phyloP scores from a whole-genome alignment of 208 protist genomes.

The Trichomonas vaginalis region DNA sequence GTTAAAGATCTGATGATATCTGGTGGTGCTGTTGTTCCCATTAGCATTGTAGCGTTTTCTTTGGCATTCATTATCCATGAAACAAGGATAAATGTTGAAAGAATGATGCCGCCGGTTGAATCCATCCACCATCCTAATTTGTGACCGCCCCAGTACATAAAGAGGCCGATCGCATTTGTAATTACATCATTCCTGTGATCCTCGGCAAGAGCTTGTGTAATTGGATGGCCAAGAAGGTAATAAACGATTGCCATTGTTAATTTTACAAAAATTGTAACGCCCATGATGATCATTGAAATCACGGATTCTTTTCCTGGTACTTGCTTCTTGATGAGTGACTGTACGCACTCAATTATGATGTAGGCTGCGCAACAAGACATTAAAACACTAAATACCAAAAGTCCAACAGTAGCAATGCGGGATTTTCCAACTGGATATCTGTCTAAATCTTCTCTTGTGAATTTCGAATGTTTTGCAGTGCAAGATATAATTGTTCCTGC shows the following conservation, averaged over 20 bases:
- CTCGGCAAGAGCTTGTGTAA: not conserved
- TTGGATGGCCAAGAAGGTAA: not conserved
- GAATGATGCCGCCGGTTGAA: not conserved
- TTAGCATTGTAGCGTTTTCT: not conserved
- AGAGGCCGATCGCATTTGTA: not conserved
- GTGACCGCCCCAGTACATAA: not conserved
- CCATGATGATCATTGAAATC: not conserved
- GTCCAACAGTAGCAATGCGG: not conserved
- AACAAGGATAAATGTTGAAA: not conserved
- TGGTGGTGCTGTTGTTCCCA: not conserved
- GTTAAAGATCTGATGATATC: not conserved
- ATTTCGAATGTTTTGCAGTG: not conserved
- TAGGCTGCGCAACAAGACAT: not conserved
- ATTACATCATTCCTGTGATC: conserved; percentile 4
- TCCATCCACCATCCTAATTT: not conserved
- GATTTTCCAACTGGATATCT: not conserved
- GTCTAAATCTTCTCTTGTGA: not conserved
- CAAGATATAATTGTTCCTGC: not conserved
- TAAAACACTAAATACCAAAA: not conserved
- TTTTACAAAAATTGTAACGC: not conserved
- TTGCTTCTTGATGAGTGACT: not conserved
- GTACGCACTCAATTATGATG: not conserved
- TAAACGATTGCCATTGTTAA: not conserved
- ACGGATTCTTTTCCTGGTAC: not conserved
- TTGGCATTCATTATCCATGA: not conserved